These are phyloP conservation scores for Globisporangium lucens DNA, from an alignment of 352 stramenopile species.

Conservation along the genomic window DNA sequence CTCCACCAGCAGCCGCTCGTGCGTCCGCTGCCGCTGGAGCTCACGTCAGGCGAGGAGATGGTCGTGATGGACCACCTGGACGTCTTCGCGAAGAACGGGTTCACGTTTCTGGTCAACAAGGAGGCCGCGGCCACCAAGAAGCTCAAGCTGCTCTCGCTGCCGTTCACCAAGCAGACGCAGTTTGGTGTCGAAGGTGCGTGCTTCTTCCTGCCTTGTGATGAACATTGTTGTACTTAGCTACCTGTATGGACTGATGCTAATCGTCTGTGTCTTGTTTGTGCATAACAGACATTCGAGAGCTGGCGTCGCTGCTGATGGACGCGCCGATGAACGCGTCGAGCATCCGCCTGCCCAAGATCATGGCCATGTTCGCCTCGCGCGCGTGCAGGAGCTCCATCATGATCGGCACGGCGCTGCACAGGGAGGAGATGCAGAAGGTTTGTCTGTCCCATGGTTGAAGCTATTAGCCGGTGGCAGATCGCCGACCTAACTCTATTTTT, in stretches of 20 bases:
- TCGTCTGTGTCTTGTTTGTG: neutral
- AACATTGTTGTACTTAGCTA: neutral
- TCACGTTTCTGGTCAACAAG: conserved; percentile 70
- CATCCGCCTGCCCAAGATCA: conserved; percentile 92
- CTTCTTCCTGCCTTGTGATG: neutral
- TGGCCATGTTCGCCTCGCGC: conserved; percentile 95
- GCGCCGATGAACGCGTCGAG: conserved; percentile 40
- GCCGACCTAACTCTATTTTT: neutral
- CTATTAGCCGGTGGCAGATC: neutral
- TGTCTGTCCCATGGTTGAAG: too few relatives aligned
- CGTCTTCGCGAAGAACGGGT: conserved; percentile 95
- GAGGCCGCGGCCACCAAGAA: conserved; percentile 49
- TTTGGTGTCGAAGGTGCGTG: conserved; percentile 74
- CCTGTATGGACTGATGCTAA: neutral
- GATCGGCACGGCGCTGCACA: conserved; percentile 93
- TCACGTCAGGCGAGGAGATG: conserved; percentile 92
- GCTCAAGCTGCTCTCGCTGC: conserved; percentile 74
- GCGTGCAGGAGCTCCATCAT: conserved; percentile 95
- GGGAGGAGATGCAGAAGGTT: conserved; percentile 89
- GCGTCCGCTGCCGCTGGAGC: conserved; percentile 86
- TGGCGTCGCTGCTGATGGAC: conserved; percentile 82
- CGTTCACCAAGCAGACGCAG: conserved; percentile 85
- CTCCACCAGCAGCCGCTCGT: conserved; percentile 96
- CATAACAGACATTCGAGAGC: conserved; percentile 81
- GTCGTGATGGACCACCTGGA: conserved; percentile 92